These are phyloP conservation scores for Chlamydomonas schloesseri DNA, from an alignment of 139 green algal species.

Conservation along the genomic window DNA sequence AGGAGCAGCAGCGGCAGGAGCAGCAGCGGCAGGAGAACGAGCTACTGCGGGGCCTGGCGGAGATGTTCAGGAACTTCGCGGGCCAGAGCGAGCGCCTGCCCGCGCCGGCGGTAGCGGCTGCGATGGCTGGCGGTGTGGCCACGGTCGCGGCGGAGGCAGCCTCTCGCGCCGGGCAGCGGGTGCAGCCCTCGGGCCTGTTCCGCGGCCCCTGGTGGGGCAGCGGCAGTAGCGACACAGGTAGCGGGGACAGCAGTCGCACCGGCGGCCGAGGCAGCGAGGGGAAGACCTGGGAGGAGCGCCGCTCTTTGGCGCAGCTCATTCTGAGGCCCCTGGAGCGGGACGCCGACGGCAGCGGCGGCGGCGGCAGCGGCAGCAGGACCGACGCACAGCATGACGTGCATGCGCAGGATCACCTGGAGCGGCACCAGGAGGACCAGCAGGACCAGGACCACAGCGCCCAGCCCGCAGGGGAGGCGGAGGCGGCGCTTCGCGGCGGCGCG, in stretches of 20 bases:
- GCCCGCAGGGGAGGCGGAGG: too few relatives aligned
- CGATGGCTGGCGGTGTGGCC: background rate
- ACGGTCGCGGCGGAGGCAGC: background rate
- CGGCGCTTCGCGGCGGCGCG: background rate
- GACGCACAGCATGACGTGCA: too few relatives aligned
- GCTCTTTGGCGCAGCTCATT: background rate
- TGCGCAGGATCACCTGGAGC: too few relatives aligned
- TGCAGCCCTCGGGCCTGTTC: background rate
- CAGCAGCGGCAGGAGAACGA: constrained; percentile 14
- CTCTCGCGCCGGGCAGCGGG: too few relatives aligned
- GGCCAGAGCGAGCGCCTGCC: background rate
- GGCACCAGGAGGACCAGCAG: too few relatives aligned
- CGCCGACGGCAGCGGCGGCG: background rate
- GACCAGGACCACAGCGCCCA: too few relatives aligned
- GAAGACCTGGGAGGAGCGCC: background rate
- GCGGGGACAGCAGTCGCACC: too few relatives aligned
- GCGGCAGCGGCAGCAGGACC: too few relatives aligned
- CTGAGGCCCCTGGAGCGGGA: background rate
- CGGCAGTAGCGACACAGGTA: background rate
- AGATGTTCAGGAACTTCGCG: constrained; percentile 34
- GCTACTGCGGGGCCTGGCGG: background rate
- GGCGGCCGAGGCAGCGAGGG: background rate
- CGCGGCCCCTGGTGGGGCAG: background rate
- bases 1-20: background rate
- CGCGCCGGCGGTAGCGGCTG: background rate